Evolutionary conservation across 495 filamentous ascomycete genomes (phyloP).

Genomic region (Hypoxylon fragiforme): DNA sequence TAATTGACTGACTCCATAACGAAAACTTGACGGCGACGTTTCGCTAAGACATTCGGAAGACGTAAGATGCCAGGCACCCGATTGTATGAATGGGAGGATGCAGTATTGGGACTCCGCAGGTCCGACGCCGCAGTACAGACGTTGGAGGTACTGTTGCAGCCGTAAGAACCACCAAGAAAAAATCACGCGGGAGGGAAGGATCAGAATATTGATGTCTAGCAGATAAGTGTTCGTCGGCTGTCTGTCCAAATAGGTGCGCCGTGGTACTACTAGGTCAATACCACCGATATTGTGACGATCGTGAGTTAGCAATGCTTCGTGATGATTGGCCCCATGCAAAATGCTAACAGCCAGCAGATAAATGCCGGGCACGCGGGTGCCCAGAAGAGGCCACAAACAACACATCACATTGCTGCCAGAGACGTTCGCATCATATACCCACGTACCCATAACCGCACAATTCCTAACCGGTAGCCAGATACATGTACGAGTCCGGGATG

Average conservation of each 20-base stretch:
- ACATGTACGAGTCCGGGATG: background rate
- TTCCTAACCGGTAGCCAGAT: background rate
- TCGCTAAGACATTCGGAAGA: conserved; percentile 12
- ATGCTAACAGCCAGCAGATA: conserved; percentile 9
- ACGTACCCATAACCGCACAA: background rate
- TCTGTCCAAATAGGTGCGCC: conserved; percentile 8
- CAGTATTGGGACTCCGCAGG: conserved; percentile 16
- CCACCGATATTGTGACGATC: conserved; percentile 31
- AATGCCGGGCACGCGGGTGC: background rate
- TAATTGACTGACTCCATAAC: background rate
- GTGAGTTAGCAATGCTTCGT: conserved; percentile 19
- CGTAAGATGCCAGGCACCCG: background rate
- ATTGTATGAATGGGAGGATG: conserved; percentile 18
- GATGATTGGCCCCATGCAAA: background rate
- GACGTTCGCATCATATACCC: conserved; percentile 3
- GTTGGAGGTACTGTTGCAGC: conserved; percentile 26
- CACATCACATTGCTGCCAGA: background rate
- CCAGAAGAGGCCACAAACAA: background rate
- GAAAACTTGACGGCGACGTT: background rate
- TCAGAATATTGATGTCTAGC: conserved; percentile 1
- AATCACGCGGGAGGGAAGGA: background rate
- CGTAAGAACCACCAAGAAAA: conserved; percentile 20
- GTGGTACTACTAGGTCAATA: conserved; percentile 19
- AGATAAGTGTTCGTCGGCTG: conserved; percentile 8
- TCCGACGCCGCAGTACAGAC: conserved; percentile 27